These are phyloP conservation scores for Ormosia emarginata DNA, from an alignment of 306 rosid genomes.

Conservation along the genomic window DNA sequence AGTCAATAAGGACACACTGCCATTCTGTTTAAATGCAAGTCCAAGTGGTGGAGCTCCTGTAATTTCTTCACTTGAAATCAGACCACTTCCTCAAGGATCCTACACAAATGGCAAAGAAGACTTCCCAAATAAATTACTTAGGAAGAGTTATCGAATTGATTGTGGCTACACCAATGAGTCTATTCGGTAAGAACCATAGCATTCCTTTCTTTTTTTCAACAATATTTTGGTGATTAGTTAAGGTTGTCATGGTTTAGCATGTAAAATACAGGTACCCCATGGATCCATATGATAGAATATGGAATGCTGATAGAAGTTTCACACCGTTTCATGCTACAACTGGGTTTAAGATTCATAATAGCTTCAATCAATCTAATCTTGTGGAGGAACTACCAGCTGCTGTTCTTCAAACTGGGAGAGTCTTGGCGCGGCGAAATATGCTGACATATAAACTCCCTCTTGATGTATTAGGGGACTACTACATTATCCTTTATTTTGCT, in stretches of 20 bases:
- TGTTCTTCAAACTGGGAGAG: slow-evolving; percentile 75
- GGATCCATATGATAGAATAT: slow-evolving; percentile 78
- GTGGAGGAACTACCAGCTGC: slow-evolving; percentile 55
- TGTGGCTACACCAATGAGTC: slow-evolving; percentile 70
- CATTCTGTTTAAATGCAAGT: slow-evolving; percentile 58
- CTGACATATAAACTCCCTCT: slow-evolving; percentile 68
- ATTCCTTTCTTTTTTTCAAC: background rate
- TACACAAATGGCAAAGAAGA: slow-evolving; percentile 59
- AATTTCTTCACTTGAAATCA: slow-evolving; percentile 70
- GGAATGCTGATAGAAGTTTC: slow-evolving; percentile 70
- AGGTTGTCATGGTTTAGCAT: background rate
- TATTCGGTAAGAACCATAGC: slow-evolving; percentile 45
- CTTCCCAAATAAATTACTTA: slow-evolving; percentile 50
- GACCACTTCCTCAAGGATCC: slow-evolving; percentile 79
- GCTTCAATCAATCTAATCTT: slow-evolving; percentile 40
- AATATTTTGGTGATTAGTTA: background rate
- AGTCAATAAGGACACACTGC: slow-evolving; percentile 46
- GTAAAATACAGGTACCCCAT: slow-evolving; percentile 64
- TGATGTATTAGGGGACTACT: slow-evolving; percentile 61
- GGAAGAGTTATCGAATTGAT: slow-evolving; percentile 67
- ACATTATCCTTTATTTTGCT: slow-evolving; percentile 80
- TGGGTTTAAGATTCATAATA: slow-evolving; percentile 51
- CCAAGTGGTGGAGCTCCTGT: slow-evolving; percentile 63
- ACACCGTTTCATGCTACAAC: slow-evolving; percentile 62
- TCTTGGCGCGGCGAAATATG: slow-evolving; percentile 53